phyloP scores from a whole-genome alignment of 2,329 filamentous ascomycete genomes.

The Mariannaea elegans region DNA sequence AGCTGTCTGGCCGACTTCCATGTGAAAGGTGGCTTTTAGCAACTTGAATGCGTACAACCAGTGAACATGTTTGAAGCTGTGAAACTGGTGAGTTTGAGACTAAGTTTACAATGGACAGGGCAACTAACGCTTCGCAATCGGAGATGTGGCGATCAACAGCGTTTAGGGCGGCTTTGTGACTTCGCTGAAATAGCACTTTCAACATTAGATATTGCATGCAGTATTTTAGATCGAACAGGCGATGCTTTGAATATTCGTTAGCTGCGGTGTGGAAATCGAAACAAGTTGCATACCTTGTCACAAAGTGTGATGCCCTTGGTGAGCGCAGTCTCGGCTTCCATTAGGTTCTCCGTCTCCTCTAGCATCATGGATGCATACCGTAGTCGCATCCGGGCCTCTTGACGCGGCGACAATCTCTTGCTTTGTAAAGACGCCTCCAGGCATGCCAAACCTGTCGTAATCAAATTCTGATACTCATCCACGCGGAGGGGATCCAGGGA shows the following conservation, averaged over 20 bases:
- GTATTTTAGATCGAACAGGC: constrained; percentile 73
- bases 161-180: constrained; percentile 76
- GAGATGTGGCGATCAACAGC: constrained; percentile 74
- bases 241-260: constrained; percentile 46
- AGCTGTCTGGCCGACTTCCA: constrained; percentile 67
- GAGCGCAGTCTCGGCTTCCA: constrained; percentile 76
- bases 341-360: constrained; percentile 80
- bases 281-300: constrained; percentile 61
- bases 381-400: constrained; percentile 74
- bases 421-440: constrained; percentile 74
- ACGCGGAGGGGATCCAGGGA: constrained; percentile 53
- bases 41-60: constrained; percentile 84
- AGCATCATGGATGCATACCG: constrained; percentile 76
- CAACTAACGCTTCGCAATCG: constrained; percentile 70
- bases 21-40: constrained; percentile 73
- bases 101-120: background rate
- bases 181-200: constrained; percentile 75
- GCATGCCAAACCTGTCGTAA: constrained; percentile 77
- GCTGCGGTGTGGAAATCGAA: constrained; percentile 20
- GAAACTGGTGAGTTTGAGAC: constrained; percentile 19
- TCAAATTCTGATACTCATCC: constrained; percentile 75
- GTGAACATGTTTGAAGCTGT: constrained; percentile 69
- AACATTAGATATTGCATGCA: constrained; percentile 78
- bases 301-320: constrained; percentile 76
- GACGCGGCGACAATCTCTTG: constrained; percentile 66